phyloP scores from a whole-genome alignment of 2,329 filamentous ascomycete species.

The Colletotrichum acutatum region DNA sequence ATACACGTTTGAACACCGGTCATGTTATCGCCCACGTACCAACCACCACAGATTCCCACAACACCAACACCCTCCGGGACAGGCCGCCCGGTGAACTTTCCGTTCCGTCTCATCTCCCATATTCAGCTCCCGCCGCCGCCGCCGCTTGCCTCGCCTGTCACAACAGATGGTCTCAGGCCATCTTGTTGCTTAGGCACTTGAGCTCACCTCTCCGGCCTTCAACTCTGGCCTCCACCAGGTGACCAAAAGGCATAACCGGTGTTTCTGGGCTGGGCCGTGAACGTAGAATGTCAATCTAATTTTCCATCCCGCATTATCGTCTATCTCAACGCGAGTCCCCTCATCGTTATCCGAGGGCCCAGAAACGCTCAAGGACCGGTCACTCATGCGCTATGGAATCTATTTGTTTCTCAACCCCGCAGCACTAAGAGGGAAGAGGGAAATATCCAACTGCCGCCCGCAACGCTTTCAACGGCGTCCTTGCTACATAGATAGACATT shows the following conservation, averaged over 20 bases:
- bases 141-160: neutral
- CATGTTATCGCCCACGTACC: neutral
- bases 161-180: neutral
- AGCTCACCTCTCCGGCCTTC: neutral
- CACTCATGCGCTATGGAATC: neutral
- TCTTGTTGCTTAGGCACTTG: neutral
- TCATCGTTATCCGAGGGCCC: neutral
- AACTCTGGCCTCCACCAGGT: neutral
- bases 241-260: neutral
- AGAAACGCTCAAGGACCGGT: too few species aligned
- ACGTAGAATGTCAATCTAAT: neutral
- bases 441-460: neutral
- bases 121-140: neutral
- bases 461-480: neutral
- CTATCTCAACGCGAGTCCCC: too few species aligned
- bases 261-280: neutral
- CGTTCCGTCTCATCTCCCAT: constrained; percentile 5
- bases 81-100: constrained; percentile 16
- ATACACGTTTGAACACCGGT: neutral
- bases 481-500: neutral
- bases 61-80: neutral
- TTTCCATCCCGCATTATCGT: neutral
- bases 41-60: neutral
- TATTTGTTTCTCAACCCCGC: neutral
- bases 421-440: neutral